Conservation (phyloP, 1,284 basidiomycete species). For the Calocybe gambosa region DNA sequence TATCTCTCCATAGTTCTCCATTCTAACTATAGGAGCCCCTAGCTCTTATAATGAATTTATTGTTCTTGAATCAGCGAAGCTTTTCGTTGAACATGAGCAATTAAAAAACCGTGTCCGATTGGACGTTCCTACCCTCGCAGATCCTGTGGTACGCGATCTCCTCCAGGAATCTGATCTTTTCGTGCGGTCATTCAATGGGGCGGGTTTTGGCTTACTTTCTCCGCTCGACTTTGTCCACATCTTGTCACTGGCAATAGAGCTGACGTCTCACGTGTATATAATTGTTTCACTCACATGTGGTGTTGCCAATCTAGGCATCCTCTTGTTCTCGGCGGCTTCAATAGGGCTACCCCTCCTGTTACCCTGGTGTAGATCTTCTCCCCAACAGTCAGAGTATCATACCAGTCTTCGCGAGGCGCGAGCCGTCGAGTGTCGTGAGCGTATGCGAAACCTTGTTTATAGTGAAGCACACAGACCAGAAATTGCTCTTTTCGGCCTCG, state of each 20-base stretch:
- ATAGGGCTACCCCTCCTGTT: constrained; percentile 49
- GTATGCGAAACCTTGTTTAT: constrained; percentile 64
- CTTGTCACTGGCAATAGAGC: constrained; percentile 62
- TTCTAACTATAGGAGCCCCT: constrained; percentile 11
- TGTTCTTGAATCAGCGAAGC: constrained; percentile 64
- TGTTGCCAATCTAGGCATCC: constrained; percentile 46
- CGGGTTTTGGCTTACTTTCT: constrained; percentile 66
- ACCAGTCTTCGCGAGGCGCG: constrained; percentile 49
- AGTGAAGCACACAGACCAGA: constrained; percentile 69
- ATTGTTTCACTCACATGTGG: constrained; percentile 62
- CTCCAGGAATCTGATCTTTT: constrained; percentile 81
- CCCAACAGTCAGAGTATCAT: constrained; percentile 37
- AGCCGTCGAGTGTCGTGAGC: constrained; percentile 62
- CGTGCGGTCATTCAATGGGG: constrained; percentile 66
- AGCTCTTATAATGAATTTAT: constrained; percentile 65
- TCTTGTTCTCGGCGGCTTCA: constrained; percentile 55
- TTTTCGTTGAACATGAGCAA: constrained; percentile 69
- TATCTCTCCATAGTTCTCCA: constrained; percentile 14
- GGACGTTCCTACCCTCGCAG: constrained; percentile 70
- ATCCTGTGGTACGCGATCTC: constrained; percentile 64
- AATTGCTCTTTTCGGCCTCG: constrained; percentile 72
- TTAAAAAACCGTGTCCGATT: constrained; percentile 70
- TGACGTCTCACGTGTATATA: constrained; percentile 61
- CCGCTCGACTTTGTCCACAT: constrained; percentile 73
- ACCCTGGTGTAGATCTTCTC: constrained; percentile 38